A percentile compares a stretch with the other conserved stretches of the same genome.
Evolutionary conservation across 352 stramenopile genomes (phyloP).

Genomic region (Phytopythium aichiense): DNA sequence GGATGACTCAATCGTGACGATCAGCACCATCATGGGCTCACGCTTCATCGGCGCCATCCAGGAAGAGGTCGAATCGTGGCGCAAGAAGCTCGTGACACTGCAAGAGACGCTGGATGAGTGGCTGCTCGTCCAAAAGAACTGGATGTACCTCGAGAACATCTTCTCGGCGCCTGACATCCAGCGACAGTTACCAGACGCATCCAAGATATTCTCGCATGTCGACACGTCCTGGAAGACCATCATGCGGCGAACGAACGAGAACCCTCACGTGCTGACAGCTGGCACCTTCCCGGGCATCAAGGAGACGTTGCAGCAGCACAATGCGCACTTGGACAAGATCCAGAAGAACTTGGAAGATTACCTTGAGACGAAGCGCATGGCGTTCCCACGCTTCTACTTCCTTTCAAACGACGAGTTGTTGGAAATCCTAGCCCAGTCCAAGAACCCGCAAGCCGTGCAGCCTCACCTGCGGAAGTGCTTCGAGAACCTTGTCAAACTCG

Average conservation of each 20-base stretch:
- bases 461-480: slow-evolving; percentile 94
- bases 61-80: slow-evolving; percentile 86
- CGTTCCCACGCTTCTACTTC: slow-evolving; percentile 94
- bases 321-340: slow-evolving; percentile 86
- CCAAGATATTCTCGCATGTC: slow-evolving; percentile 89
- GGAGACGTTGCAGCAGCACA: slow-evolving; percentile 81
- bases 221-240: slow-evolving; percentile 91
- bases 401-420: slow-evolving; percentile 94
- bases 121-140: slow-evolving; percentile 86
- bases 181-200: slow-evolving; percentile 84
- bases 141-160: slow-evolving; percentile 88
- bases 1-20: slow-evolving; percentile 92
- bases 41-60: slow-evolving; percentile 90
- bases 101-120: slow-evolving; percentile 88
- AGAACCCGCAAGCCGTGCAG: slow-evolving; percentile 93
- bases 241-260: slow-evolving; percentile 87
- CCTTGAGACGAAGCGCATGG: slow-evolving; percentile 91
- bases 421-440: slow-evolving; percentile 93
- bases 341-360: slow-evolving; percentile 93
- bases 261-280: slow-evolving; percentile 81
- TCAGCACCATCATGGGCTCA: slow-evolving; percentile 91
- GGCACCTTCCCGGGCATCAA: slow-evolving; percentile 77
- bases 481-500: slow-evolving; percentile 83
- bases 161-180: slow-evolving; percentile 90
- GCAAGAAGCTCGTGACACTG: slow-evolving; percentile 75